These are phyloP conservation scores for Chiua virens DNA, from an alignment of 768 basidiomycete species.

Conservation along the genomic window DNA sequence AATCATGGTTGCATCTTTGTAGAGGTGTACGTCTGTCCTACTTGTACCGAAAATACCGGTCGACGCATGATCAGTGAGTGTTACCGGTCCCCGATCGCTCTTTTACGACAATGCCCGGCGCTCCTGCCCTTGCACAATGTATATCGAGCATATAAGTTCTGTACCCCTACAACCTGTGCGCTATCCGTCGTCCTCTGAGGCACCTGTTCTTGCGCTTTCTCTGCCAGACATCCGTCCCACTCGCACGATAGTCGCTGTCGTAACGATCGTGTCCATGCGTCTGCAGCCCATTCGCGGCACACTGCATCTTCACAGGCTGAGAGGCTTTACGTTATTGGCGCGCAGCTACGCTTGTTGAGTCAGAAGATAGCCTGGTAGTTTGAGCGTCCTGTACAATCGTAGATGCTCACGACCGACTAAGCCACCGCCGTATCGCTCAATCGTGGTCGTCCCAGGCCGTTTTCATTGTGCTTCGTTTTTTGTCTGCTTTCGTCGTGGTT, in stretches of 20 bases:
- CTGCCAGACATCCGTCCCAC: slow-evolving; percentile 33
- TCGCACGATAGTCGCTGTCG: slow-evolving; percentile 32
- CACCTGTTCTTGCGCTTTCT: slow-evolving; percentile 29
- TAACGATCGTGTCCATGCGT: slow-evolving; percentile 33
- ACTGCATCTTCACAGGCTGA: slow-evolving; percentile 33
- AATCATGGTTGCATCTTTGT: slow-evolving; percentile 6
- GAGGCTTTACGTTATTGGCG: slow-evolving; percentile 36
- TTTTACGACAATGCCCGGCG: slow-evolving; percentile 28
- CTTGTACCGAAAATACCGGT: slow-evolving; percentile 61
- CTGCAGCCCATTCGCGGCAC: slow-evolving; percentile 18
- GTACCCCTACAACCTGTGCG: slow-evolving; percentile 37
- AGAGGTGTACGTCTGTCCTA: slow-evolving; percentile 62
- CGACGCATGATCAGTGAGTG: slow-evolving; percentile 78
- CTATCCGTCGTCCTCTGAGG: slow-evolving; percentile 35
- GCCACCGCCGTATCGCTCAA: background rate
- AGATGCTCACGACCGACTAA: slow-evolving; percentile 23
- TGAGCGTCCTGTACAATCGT: slow-evolving; percentile 29
- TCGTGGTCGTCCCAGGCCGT: background rate
- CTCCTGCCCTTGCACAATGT: slow-evolving; percentile 31
- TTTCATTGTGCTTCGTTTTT: slow-evolving; percentile 2
- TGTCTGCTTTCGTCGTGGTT: slow-evolving; percentile 15
- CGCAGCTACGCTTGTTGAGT: slow-evolving; percentile 37
- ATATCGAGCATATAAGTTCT: slow-evolving; percentile 38
- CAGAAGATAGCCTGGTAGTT: slow-evolving; percentile 31
- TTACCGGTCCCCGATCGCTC: slow-evolving; percentile 34